Evolutionary conservation across 1,284 basidiomycete genomes (phyloP), one percentile per base, ranked within the genome.

Genomic region (Irpex sp.): DNA sequence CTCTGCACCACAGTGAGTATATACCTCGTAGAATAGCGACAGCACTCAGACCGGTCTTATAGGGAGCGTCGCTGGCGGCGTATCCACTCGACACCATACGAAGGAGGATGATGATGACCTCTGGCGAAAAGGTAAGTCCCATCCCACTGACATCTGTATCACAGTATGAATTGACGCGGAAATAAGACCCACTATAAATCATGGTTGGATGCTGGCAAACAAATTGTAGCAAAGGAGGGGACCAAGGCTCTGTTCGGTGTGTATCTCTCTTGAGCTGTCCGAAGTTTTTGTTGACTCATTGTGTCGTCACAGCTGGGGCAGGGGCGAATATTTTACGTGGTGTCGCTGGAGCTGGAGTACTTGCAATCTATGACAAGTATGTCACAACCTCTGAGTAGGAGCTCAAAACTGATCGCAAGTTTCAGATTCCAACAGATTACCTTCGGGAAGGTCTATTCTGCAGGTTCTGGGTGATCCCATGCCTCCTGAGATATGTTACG

Each of bases 91-190:
- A 89, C 73, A 88, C 86, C 44, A 85, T 87, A 73, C 79, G 86
- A 66, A 80, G 85, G 72, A 75, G 81, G 66, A 87, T 87, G 85
- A 89, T 89, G 88, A 89, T 89, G 87, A 88, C 86, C 38, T 85
- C 83, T 4, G 88, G 86, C 66, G 80, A 80, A 74, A 78, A 79
- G 74, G 82, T 79, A 75, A 31, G 66, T 19, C 8, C 6, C 36
- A 59, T 44, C 49, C 37, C 19, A 21, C 34, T 47, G 26, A 60
- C 31, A 47, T 49, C 8, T 47, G 2, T 47, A n/a, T 13, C 44
- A 47, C 15, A 51, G 31, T 15, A n/a, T 58, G 5, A 17, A 38
- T 44, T 21, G 8, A 21, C 6, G 54, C 4, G 13, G 26, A 17
- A 21, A 38, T 6, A 17, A 68, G 67, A 58, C 64, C 9, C 76